A percentile compares a stretch with the other conserved stretches of the same genome.
phyloP scores from a whole-genome alignment of 2,329 filamentous ascomycete genomes.

The Cladosporium oxysporum region DNA sequence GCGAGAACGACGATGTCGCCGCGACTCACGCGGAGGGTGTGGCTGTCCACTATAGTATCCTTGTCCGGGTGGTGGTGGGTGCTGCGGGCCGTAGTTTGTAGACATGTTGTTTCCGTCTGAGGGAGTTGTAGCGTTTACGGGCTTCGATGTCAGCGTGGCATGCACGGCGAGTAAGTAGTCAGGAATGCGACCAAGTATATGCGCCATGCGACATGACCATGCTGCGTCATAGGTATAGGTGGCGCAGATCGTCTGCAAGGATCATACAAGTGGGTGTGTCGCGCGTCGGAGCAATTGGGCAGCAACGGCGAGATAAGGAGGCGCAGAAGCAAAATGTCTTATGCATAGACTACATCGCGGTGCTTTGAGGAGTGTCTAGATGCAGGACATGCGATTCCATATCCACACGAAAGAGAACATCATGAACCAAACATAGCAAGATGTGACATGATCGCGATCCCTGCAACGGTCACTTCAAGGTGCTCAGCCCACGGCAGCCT shows the following conservation, averaged over 20 bases:
- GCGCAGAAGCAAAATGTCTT: not conserved
- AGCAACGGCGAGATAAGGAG: not conserved
- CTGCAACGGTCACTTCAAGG: not conserved
- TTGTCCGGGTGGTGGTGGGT: constrained; percentile 14
- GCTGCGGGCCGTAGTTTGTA: constrained; percentile 1
- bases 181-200: constrained; percentile 3
- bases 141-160: not conserved
- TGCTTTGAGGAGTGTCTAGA: not conserved
- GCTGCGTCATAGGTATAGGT: constrained; percentile 15
- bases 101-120: constrained; percentile 5
- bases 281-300: constrained; percentile 12
- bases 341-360: not conserved
- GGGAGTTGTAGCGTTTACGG: not conserved
- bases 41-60: constrained; percentile 16
- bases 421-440: not conserved
- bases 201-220: not conserved
- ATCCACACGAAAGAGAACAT: not conserved
- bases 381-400: not conserved
- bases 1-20: not conserved
- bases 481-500: not conserved
- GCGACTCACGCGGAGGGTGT: not conserved
- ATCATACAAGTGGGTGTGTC: constrained; percentile 13
- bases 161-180: not conserved
- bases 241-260: constrained; percentile 17
- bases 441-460: not conserved